Percentiles rank a stretch among this genome's conserved stretches.
phyloP scores from a whole-genome alignment of 139 green algal species.

The Edaphochlamys debaryana region DNA sequence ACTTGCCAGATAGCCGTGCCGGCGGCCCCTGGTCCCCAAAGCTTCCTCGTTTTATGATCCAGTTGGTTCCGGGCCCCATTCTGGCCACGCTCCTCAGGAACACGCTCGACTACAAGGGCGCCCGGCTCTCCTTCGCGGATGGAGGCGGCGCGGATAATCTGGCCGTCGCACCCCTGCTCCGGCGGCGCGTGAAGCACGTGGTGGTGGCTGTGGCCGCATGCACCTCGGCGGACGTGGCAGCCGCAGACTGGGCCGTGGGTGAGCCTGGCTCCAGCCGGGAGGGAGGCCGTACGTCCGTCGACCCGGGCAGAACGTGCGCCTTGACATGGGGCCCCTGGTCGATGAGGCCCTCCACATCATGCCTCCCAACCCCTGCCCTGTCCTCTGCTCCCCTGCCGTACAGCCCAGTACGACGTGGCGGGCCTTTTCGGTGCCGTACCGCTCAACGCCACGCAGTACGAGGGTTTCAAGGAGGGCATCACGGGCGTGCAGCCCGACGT shows the following conservation, averaged over 20 bases:
- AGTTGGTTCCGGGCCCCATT: no score
- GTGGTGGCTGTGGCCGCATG: conserved; percentile 19
- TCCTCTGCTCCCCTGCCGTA: no score
- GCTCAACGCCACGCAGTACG: conserved; percentile 15
- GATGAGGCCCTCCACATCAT: no score
- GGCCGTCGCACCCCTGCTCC: conserved; percentile 46
- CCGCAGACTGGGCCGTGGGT: conserved; percentile 26
- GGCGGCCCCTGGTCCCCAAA: no score
- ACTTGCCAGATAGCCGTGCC: no score
- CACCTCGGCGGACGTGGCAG: neutral
- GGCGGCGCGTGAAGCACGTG: conserved; percentile 23
- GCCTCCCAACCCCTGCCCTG: no score
- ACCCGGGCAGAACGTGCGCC: no score
- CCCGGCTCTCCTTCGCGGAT: conserved; percentile 39
- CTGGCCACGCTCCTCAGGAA: no score
- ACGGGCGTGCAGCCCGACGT: conserved; percentile 22
- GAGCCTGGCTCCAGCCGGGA: no score
- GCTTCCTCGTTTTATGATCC: no score
- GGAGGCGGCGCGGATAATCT: conserved; percentile 50
- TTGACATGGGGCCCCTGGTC: no score
- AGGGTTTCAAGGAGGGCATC: conserved; percentile 26
- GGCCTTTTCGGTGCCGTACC: conserved; percentile 49
- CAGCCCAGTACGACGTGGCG: conserved; percentile 43
- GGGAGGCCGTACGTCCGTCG: no score
- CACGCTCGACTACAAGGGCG: conserved; percentile 39